Evolutionary conservation across 2,329 filamentous ascomycete species (phyloP), one percentile per base, ranked within the genome.

Genomic region (Penicillium brasilianum): DNA sequence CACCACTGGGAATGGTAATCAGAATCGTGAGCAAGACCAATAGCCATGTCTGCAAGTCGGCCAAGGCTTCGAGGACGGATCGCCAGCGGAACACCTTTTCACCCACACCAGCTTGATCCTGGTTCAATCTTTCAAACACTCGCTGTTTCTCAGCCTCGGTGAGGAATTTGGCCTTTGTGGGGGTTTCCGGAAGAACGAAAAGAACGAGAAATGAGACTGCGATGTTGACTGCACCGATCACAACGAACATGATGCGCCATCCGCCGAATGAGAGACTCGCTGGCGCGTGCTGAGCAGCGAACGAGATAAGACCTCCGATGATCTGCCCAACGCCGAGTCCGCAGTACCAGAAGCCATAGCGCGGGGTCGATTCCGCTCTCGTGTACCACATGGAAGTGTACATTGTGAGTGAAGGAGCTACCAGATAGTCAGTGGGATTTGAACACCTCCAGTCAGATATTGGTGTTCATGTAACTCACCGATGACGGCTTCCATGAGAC

Each of bases 401-500:
- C 44, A 72, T 65, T 0, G 69, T 72, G 2, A 73, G 61, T 2
- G 69, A 61, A 5, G 71, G 71, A 1, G 66, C 68, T 70, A 13
- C 7, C n/a, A n/a, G 10, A 6, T 6, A 30, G 22, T 57, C 7
- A 44, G 32, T n/a, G n/a, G n/a, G n/a, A n/a, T 34, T 2, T 36
- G 32, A 28, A 20, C 4, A 6, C 4, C 18, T 16, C 10, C 11
- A 5, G 14, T 4, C 9, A n/a, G 1, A 18, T 2, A 22, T 30
- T 39, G 8, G 14, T 18, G 5, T 8, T 4, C 1, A n/a, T 20
- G 8, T 22, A 13, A 22, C 58, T 41, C 58, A 70, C 71, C 68
- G n/a, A 75, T 66, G 30, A 71, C 66, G 53, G 55, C 85, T 81
- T 55, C 85, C 67, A 37, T 84, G 80, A 46, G 84, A 70, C 50